Base-by-base conservation (phyloP, 2,329 filamentous ascomycete genomes). In the Ceratocystiopsis sp. region DNA sequence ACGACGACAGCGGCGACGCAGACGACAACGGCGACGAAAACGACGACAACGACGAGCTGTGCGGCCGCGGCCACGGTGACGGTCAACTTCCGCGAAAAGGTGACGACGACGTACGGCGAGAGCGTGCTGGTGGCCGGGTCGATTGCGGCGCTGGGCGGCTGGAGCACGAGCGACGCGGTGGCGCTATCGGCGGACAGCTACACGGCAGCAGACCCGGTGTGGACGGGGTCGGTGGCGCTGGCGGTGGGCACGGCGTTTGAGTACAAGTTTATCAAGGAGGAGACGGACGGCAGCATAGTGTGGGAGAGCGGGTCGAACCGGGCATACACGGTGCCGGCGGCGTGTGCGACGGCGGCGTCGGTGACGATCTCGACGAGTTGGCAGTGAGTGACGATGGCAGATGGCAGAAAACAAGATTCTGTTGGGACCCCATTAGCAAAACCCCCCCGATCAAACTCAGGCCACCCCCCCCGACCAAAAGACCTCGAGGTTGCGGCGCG, bases 211-310 rank as follows among this genome's bases (percentile, higher is more conserved):
- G 73, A 79, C 51, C 75, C 71, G 1, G 49, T 80, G 7, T 85
- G 80, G 81, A 66, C 61, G 38, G 65, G 58, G 0, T 69, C 68
- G 0, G 54, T 84, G 25, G 61, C 59, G 2, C 57, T 85, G 15
- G 58, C 64, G 0, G 64, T 73, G 0, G 78, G 78, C 3, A 63
- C 64, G 40, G 59, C 57, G 3, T 62, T 84, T 37, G 53, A 75
- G 60, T 84, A 83, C 57, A 84, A 84, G 62, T 85, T 74, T 54
- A 69, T 84, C 51, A 69, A 72, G 41, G 67, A 78, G 37, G 64
- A 65, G 45, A 53, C 58, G 1, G 67, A 71, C 50, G 72, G 75
- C 0, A 61, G 60, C 0, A 59, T 80, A 10, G 64, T 59, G 3
- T 84, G 80, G 79, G 80, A 85, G 61, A 63, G 61, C 40, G 78